Base-by-base conservation (phyloP, 306 rosid species). In the Carpinus fangiana region DNA sequence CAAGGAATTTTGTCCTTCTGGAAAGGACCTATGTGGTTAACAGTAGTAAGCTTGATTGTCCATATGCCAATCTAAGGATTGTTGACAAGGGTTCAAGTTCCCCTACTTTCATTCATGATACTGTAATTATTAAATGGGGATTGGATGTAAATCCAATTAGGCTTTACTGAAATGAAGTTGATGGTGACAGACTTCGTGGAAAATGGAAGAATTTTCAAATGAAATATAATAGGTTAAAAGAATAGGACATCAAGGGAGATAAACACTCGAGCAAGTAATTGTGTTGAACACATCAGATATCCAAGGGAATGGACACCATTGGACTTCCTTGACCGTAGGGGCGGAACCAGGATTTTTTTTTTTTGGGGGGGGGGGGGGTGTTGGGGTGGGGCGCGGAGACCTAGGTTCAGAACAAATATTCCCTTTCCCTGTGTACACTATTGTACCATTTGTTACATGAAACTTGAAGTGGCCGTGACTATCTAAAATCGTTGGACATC, bases 251-350 rank as follows among this genome's bases (percentile, higher is more conserved):
- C 38, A 16, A 3, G 11, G 69, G 45, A 60, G 38, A 12, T 60
- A 12, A 62, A 31, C 43, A 61, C 2, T 61, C 43, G 11, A 31
- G 68, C 68, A 61, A 61, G 67, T 26, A 16, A 60, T 60, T 60
- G 68, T 61, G 68, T 61, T 61, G 38, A 61, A 12, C 68, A 28
- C 43, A 61, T 26, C 43, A 60, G 38, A 61, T 61, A 31, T 61
- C 23, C 11, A 61, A 12, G 41, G 12, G 12, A 57, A 21, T 0
- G 64, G 34, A 57, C 34, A 57, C 52, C 20, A 8, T 3, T n/a
- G 64, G 64, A 21, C 64, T 57, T 57, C 64, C 34, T 57, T 9
- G 64, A 41, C 45, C 5, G 45, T 41, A 41, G 45, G 45, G 8
- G 45, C 45, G 8, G 45, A 41, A 41, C 45, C 45, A 41, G 45